Evolutionary conservation across 1,284 basidiomycete species (phyloP).

Genomic region (Trichosporon ovoides): DNA sequence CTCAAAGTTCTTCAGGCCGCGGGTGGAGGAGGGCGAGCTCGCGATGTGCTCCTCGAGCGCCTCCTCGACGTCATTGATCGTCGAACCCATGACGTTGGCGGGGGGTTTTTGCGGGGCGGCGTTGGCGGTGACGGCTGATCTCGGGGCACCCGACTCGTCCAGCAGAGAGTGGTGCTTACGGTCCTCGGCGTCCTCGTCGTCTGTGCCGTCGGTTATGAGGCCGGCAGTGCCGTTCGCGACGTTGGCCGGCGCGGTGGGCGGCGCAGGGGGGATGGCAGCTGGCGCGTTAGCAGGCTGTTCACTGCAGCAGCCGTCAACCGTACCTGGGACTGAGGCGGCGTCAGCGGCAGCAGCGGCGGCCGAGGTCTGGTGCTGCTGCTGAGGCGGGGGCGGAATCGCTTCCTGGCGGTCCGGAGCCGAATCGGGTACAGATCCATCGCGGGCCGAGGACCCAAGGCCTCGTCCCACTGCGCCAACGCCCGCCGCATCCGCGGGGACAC

Average conservation of each 20-base stretch:
- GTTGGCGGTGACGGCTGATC: background rate
- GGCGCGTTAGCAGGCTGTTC: background rate
- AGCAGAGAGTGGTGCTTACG: constrained; percentile 17
- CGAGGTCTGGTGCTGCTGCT: background rate
- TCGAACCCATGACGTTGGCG: constrained; percentile 64
- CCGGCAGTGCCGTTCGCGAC: background rate
- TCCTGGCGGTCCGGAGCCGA: background rate
- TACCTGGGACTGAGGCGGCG: background rate
- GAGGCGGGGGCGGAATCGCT: background rate
- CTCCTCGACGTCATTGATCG: constrained; percentile 78
- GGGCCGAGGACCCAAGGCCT: background rate
- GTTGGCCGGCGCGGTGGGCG: background rate
- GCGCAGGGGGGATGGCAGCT: background rate
- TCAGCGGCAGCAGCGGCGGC: background rate
- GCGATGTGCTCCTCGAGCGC: constrained; percentile 58
- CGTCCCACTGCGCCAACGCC: constrained; percentile 17
- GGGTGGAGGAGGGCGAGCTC: background rate
- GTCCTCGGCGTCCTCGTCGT: background rate
- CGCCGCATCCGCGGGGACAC: constrained; percentile 14
- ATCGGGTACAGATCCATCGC: background rate
- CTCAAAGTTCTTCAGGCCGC: constrained; percentile 29
- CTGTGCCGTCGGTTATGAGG: no score
- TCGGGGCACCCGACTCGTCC: background rate
- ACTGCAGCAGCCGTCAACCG: background rate
- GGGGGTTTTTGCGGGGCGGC: background rate